Conservation (phyloP, 2,329 filamentous ascomycete species). For the Fusarium floridanum region DNA sequence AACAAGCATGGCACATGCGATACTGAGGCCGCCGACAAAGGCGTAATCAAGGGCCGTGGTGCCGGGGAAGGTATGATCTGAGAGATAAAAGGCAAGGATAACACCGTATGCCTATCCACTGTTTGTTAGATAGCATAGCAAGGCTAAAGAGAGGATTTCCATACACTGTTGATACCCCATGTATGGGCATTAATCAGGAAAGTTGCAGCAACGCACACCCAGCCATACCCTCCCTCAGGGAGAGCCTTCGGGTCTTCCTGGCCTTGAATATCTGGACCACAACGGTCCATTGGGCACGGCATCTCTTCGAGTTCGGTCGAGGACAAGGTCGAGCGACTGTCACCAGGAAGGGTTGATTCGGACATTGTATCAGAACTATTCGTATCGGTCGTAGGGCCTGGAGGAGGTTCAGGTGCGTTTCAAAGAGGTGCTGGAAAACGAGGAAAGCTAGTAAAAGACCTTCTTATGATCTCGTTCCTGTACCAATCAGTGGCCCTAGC, state of each 20-base stretch:
- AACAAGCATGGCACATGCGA: conserved; percentile 57
- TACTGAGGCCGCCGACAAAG: conserved; percentile 70
- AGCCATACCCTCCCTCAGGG: conserved; percentile 66
- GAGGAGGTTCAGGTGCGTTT: background rate
- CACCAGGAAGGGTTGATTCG: background rate
- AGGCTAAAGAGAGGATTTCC: background rate
- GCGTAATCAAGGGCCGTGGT: conserved; percentile 68
- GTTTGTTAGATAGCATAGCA: background rate
- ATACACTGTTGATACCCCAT: conserved; percentile 54
- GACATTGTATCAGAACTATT: background rate
- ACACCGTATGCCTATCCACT: conserved; percentile 15
- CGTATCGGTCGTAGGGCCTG: background rate
- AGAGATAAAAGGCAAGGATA: conserved; percentile 23
- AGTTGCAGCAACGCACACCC: conserved; percentile 51
- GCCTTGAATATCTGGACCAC: background rate
- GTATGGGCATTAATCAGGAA: conserved; percentile 54
- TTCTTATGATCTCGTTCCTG: background rate
- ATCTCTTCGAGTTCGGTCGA: background rate
- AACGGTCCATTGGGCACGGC: background rate
- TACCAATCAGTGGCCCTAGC: background rate
- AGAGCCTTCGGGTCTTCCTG: background rate
- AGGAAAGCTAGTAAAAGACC: background rate
- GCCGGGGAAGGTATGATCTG: conserved; percentile 62
- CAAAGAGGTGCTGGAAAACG: background rate
- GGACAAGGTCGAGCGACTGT: background rate